Evolutionary conservation across 2,329 filamentous ascomycete species (phyloP), one percentile per base, ranked within the genome.

Genomic region (Fusarium graminum): DNA sequence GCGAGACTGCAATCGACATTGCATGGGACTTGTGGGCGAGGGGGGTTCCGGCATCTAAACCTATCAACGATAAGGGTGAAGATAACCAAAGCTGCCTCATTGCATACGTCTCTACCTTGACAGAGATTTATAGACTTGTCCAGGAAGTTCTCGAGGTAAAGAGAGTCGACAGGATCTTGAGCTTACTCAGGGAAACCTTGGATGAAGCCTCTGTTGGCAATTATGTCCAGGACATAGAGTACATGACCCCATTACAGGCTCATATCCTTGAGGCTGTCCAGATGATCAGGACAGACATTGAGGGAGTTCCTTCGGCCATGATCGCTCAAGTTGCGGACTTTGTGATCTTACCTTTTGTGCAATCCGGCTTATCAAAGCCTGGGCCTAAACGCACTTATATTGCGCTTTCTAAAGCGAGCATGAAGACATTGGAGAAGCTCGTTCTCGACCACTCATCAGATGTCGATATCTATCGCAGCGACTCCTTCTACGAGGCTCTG

Each of bases 1-100:
- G 79, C 61, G 82, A 80, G 62, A 75, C 75, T 26, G 86, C 88
- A 2, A 80, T 92, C 49, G 82, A 88, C 47, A 78, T 85, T 30
- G 87, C 86, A 3, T 93, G 91, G 91, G 79, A 83, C 29, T 77
- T 93, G 6, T 94, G 91, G 91, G 86, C 86, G 16, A 82, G 86
- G 38, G 86, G 86, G 3, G 82, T 91, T n/a, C 89, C 90, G 0
- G 78, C 83, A 4, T 77, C 81, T 2, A 79, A 79, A 30, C 69
- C 66, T 13, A 59, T 50, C 12, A 68, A 64, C 12, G 59, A 59
- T 28, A 83, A 82, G 47, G 77, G 81, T 1, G 79, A 79, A 4
- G 86, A 91, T 63, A 96, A 95, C 68, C 92, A 97, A 74, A 89
- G 90, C 56, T 93, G 92, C 12, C 85, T 94, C n/a, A 80, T 92